A percentile compares a stretch with the other conserved stretches of the same genome.
Conservation (phyloP, 2,329 filamentous ascomycete genomes). For the Claviceps sorghi region DNA sequence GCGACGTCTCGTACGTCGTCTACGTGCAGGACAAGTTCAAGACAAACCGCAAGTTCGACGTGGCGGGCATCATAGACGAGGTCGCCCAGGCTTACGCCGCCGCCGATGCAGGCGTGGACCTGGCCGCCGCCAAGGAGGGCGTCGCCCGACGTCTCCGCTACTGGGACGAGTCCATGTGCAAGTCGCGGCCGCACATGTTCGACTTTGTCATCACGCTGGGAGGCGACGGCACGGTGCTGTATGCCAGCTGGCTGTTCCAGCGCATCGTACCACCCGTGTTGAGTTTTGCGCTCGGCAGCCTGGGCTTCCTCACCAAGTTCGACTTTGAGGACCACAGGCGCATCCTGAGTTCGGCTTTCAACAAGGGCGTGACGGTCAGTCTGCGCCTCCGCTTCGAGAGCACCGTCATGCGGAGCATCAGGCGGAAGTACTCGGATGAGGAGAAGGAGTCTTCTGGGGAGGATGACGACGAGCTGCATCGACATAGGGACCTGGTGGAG, state of each 20-base stretch:
- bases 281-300: slow-evolving; percentile 77
- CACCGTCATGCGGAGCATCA: slow-evolving; percentile 73
- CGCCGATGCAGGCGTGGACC: slow-evolving; percentile 19
- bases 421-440: slow-evolving; percentile 20
- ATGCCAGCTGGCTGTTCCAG: slow-evolving; percentile 94
- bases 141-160: slow-evolving; percentile 49
- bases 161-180: slow-evolving; percentile 73
- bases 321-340: slow-evolving; percentile 64
- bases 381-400: slow-evolving; percentile 81
- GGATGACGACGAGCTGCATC: slow-evolving; percentile 23
- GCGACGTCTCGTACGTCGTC: slow-evolving; percentile 56
- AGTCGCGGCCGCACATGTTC: slow-evolving; percentile 66
- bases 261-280: slow-evolving; percentile 85
- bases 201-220: slow-evolving; percentile 88
- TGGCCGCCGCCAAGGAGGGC: slow-evolving; percentile 19
- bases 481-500: slow-evolving; percentile 60
- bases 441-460: slow-evolving; percentile 17
- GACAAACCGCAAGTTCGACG: slow-evolving; percentile 59
- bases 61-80: slow-evolving; percentile 50
- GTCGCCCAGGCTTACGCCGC: slow-evolving; percentile 30
- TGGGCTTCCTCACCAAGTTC: slow-evolving; percentile 94
- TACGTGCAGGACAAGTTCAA: slow-evolving; percentile 69
- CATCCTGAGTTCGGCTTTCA: slow-evolving; percentile 58
- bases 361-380: slow-evolving; percentile 75
- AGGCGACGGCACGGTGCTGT: slow-evolving; percentile 93